Evolutionary conservation across 2,329 filamentous ascomycete species (phyloP), one percentile per base, ranked within the genome.

Genomic region (Basipetospora chlamydospora): DNA sequence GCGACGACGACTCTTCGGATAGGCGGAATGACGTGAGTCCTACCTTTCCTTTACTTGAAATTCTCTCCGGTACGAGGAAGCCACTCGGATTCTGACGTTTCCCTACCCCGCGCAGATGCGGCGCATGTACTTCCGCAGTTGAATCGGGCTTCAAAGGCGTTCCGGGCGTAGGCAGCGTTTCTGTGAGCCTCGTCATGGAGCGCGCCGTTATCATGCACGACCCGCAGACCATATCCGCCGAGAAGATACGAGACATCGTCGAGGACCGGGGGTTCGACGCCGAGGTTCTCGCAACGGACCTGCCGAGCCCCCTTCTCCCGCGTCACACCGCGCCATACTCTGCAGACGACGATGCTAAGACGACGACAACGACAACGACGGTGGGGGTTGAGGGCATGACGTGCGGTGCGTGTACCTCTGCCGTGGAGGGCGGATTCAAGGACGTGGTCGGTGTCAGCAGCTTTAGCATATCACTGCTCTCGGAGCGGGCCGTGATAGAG

Each of bases 121-220:
- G 88, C 52, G 80, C 88, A 47, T 98, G 90, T 56, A 95, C 88
- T 20, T 92, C 87, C 30, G 80, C 90, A n/a, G 80, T 98, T 47
- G 88, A 96, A 66, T 74, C 80, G 41, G 90, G 82, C 46, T 93
- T 98, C 61, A 80, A 84, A 49, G 74, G 72, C 45, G 70, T 93
- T 5, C 67, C 80, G 26, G 88, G 90, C 38, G 77, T 90, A 8
- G 82, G 80, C 43, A 85, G 70, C 47, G 85, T 96, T 41, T 92
- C 86, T 8, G 81, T 98, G 49, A 94, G 85, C 54, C 64, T 98
- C 48, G 81, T 95, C 39, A 93, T 95, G 76, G 87, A 94, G 57
- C 77, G 88, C 41, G 90, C 88, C n/a, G 87, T 96, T 28, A 67
- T 96, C 25, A 80, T 87, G 58, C 90, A 98, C 59, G 80, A 96